Evolutionary conservation across 2,329 filamentous ascomycete genomes (phyloP), one percentile per base, ranked within the genome.

Genomic region (Atkinsonella hypoxylon): DNA sequence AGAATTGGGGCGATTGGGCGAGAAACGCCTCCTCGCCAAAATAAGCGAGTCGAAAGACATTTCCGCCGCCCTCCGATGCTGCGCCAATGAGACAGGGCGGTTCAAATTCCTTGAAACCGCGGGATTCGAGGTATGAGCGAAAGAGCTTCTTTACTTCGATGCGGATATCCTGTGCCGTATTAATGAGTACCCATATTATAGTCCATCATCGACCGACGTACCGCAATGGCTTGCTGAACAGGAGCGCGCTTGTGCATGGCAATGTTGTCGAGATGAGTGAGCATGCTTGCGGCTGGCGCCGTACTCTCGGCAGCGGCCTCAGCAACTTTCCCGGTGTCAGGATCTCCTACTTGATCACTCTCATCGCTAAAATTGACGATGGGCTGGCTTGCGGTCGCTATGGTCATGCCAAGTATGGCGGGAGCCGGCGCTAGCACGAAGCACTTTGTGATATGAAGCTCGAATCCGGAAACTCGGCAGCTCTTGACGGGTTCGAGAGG

Each of bases 211-310:
- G 20, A 34, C 75, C 56, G 80, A 83, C 62, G 84, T 80, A 61
- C 74, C 68, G 74, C 72, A 61, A 91, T 91, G 53, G 90, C 89
- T 66, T 94, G 88, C 70, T 93, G 94, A 55, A 94, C 85, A 55
- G 89, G 88, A 1, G 89, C 87, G 51, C 93, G 84, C 64, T 96
- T 86, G 71, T 96, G 90, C 72, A 98, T 86, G 48, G 87, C 87
- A 53, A 87, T 83, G 76, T 97, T 95, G 74, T 95, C 86, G 47
- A 96, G 79, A 58, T 91, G 83, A 1, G 89, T 94, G 62, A 83
- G 81, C 66, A 97, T 81, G 54, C 81, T 85, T 31, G 94, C 90
- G 48, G 86, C 78, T 1, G 90, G 87, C 47, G 20, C 42, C 4
- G 57, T 75, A 55, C 62, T 58, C 43, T 57, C 56, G 15, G 63